A percentile compares a stretch with the other conserved stretches of the same genome.
Conservation (phyloP, 2,329 filamentous ascomycete genomes). For the Colletotrichum lentis region DNA sequence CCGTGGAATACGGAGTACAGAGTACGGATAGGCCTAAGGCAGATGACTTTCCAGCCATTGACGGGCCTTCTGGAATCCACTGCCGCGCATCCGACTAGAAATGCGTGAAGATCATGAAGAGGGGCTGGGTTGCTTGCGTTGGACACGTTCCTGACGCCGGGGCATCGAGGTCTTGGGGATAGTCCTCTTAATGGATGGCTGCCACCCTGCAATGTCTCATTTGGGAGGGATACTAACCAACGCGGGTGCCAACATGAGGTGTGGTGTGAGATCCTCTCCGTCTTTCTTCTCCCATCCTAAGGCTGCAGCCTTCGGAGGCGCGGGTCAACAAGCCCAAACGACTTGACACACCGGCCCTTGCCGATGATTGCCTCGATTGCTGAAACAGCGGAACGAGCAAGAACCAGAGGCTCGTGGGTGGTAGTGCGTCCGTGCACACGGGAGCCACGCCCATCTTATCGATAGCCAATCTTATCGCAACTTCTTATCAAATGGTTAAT, state of each 20-base stretch:
- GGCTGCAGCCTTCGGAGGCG: not conserved
- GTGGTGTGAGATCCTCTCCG: not conserved
- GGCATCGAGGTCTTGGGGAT: not conserved
- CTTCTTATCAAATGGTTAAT: conserved; percentile 28
- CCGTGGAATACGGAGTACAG: not conserved
- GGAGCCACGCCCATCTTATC: conserved; percentile 27
- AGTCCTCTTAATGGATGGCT: not conserved
- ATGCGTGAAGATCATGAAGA: not conserved
- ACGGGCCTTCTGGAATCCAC: not conserved
- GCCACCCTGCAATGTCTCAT: conserved; percentile 19
- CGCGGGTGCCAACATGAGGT: not conserved
- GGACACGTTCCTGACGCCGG: conserved; percentile 16
- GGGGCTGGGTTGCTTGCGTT: conserved; percentile 12
- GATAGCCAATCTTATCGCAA: conserved; percentile 24
- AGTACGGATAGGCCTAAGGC: too few relatives aligned
- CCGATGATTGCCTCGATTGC: conserved; percentile 6
- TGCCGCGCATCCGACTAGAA: conserved; percentile 13
- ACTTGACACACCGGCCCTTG: conserved; percentile 10
- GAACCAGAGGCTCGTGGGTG: not conserved
- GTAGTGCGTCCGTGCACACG: conserved; percentile 18
- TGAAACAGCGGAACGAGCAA: conserved; percentile 20
- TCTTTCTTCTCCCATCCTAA: not conserved
- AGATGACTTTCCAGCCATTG: too few relatives aligned
- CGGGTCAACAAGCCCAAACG: not conserved
- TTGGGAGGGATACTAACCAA: conserved; percentile 8